A percentile compares a stretch with the other conserved stretches of the same genome.
Evolutionary conservation across 1,139 yeast genomes (phyloP).

Genomic region (Hemisphaericaspora lyxosophila): DNA sequence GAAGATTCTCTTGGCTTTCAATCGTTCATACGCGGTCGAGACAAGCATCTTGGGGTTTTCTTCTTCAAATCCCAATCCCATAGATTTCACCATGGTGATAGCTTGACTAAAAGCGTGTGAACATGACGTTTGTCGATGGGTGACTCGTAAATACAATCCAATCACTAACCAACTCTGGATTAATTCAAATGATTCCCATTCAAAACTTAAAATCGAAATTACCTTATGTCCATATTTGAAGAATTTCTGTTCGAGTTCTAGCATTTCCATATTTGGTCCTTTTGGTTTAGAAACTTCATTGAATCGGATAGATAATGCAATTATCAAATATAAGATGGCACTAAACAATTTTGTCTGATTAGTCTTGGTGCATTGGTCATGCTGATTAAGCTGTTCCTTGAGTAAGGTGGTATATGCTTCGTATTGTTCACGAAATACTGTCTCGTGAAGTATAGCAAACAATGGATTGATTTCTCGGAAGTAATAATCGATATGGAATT

Average conservation of each 20-base stretch:
- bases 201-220: conserved; percentile 52
- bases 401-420: conserved; percentile 31
- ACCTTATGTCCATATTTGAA: conserved; percentile 53
- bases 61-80: conserved; percentile 48
- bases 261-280: conserved; percentile 31
- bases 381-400: conserved; percentile 11
- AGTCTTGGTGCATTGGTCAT: conserved; percentile 22
- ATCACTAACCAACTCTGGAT: conserved; percentile 63
- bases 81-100: conserved; percentile 51
- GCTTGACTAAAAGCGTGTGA: conserved; percentile 57
- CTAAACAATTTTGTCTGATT: conserved; percentile 46
- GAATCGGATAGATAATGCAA: conserved; percentile 55
- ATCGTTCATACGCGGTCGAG: conserved; percentile 44
- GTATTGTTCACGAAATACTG: conserved; percentile 54
- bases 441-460: conserved; percentile 54
- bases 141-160: conserved; percentile 51
- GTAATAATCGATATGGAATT: conserved; percentile 37
- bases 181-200: conserved; percentile 68
- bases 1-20: conserved; percentile 54
- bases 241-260: conserved; percentile 48
- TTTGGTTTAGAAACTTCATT: conserved; percentile 44
- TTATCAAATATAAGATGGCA: conserved; percentile 51
- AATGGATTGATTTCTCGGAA: conserved; percentile 55
- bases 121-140: conserved; percentile 59
- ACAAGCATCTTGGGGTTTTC: conserved; percentile 16